Percentiles rank a stretch among this genome's conserved stretches.
Conservation (phyloP, 495 filamentous ascomycete species). For the Penicillium malachiteum region DNA sequence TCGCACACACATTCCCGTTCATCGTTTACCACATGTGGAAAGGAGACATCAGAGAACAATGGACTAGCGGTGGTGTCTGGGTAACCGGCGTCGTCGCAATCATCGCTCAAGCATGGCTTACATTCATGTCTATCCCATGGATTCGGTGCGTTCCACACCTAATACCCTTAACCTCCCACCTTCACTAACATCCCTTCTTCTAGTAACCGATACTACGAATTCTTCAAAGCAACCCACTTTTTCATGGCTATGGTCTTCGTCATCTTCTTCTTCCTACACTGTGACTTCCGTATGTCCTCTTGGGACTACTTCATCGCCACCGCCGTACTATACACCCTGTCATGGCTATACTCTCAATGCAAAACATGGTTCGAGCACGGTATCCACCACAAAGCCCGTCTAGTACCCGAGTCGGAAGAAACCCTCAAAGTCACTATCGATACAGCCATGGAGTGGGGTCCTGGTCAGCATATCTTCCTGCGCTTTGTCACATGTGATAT, state of each 20-base stretch:
- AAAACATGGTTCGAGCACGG: slow-evolving; percentile 45
- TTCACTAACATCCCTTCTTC: slow-evolving; percentile 1
- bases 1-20: slow-evolving; percentile 60
- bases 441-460: slow-evolving; percentile 36
- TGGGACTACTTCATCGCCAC: slow-evolving; percentile 60
- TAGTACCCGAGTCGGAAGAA: slow-evolving; percentile 34
- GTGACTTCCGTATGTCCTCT: slow-evolving; percentile 52
- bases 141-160: slow-evolving; percentile 39
- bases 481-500: slow-evolving; percentile 36
- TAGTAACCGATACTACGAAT: slow-evolving; percentile 57
- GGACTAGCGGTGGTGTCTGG: slow-evolving; percentile 45
- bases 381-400: slow-evolving; percentile 37
- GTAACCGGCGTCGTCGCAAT: slow-evolving; percentile 57
- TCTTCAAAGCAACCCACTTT: slow-evolving; percentile 58
- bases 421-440: slow-evolving; percentile 42
- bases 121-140: slow-evolving; percentile 47
- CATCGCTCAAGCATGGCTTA: slow-evolving; percentile 55
- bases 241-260: slow-evolving; percentile 52
- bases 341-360: slow-evolving; percentile 41
- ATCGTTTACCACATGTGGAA: slow-evolving; percentile 50
- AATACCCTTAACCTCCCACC: background rate
- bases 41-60: slow-evolving; percentile 50
- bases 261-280: slow-evolving; percentile 59
- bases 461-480: slow-evolving; percentile 46
- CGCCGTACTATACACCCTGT: slow-evolving; percentile 42